Percentiles rank a stretch among this genome's conserved stretches.
These are phyloP conservation scores for Fusarium lyarnte DNA, from an alignment of 2,329 filamentous ascomycete genomes.

Conservation along the genomic window DNA sequence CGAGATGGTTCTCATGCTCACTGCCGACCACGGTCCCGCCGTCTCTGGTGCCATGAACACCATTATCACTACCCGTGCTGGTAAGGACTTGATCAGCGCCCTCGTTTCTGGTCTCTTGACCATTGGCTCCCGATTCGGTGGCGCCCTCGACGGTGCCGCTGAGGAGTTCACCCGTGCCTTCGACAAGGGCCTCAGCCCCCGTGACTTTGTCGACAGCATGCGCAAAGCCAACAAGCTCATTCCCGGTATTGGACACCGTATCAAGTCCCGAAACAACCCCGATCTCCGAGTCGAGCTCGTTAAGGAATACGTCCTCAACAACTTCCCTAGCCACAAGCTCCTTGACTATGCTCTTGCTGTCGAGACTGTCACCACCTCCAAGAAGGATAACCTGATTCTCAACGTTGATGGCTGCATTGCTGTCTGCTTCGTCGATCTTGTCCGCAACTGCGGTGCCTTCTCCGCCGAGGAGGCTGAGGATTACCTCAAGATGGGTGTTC, in stretches of 20 bases:
- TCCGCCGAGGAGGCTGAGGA: constrained; percentile 96
- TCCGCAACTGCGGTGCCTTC: constrained; percentile 98
- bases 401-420: constrained; percentile 99
- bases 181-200: constrained; percentile 96
- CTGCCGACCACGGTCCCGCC: constrained; percentile 97
- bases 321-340: constrained; percentile 97
- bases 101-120: constrained; percentile 97
- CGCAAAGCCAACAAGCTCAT: constrained; percentile 99
- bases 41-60: constrained; percentile 99
- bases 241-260: constrained; percentile 97
- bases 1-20: constrained; percentile 99
- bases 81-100: constrained; percentile 97
- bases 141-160: constrained; percentile 95
- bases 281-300: constrained; percentile 99
- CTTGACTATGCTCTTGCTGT: constrained; percentile 98
- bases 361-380: constrained; percentile 97
- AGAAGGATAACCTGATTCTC: constrained; percentile 99
- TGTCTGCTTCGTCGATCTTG: constrained; percentile 97
- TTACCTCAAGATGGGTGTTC: constrained; percentile 98
- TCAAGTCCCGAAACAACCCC: constrained; percentile 99
- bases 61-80: constrained; percentile 98
- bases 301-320: constrained; percentile 97
- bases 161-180: constrained; percentile 99
- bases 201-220: constrained; percentile 99
- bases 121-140: constrained; percentile 97